phyloP scores from a whole-genome alignment of 1,139 yeast genomes.

The Ogataea hybrid region DNA sequence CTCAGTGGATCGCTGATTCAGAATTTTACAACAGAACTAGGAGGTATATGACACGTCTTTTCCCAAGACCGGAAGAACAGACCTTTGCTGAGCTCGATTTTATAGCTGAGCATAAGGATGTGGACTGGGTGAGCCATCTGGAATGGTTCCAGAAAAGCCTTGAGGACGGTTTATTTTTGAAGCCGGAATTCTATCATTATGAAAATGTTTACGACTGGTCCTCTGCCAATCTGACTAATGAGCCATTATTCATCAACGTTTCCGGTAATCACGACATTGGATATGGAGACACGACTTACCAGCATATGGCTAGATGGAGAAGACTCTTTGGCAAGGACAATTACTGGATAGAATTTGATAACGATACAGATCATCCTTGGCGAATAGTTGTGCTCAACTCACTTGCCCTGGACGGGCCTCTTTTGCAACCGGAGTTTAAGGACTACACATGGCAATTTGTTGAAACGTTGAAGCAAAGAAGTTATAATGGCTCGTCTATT shows the following conservation, averaged over 20 bases:
- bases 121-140: conserved; percentile 54
- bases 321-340: conserved; percentile 80
- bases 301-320: conserved; percentile 79
- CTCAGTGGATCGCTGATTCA: conserved; percentile 90
- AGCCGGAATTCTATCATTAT: conserved; percentile 43
- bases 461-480: conserved; percentile 47
- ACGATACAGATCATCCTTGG: conserved; percentile 66
- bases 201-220: conserved; percentile 68
- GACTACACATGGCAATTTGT: conserved; percentile 72
- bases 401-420: conserved; percentile 87
- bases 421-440: conserved; percentile 68
- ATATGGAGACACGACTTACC: conserved; percentile 93
- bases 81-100: conserved; percentile 48
- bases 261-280: conserved; percentile 98
- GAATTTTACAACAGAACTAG: conserved; percentile 80
- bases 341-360: conserved; percentile 69
- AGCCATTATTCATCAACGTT: conserved; percentile 69
- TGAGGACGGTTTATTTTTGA: conserved; percentile 39
- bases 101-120: conserved; percentile 44
- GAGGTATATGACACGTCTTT: conserved; percentile 65
- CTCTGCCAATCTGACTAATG: conserved; percentile 35
- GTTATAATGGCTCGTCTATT: conserved; percentile 76
- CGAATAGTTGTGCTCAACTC: conserved; percentile 84
- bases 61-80: conserved; percentile 52
- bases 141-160: conserved; percentile 40